phyloP scores from a whole-genome alignment of 176 grass and related monocot species.

The Zoysia pacifica region DNA sequence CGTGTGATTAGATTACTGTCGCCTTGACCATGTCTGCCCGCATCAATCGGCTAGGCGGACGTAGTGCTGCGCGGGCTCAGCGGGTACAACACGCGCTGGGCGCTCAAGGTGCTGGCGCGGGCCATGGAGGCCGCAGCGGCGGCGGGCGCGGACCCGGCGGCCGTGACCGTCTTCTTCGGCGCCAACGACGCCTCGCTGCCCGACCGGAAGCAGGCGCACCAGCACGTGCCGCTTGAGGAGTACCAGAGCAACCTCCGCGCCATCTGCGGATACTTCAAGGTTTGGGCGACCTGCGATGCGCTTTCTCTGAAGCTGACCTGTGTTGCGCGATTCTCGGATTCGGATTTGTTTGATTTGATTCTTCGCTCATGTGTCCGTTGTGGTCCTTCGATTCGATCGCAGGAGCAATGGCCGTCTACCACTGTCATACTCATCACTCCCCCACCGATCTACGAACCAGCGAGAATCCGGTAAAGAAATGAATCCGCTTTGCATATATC shows the following conservation, averaged over 20 bases:
- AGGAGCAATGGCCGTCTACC: constrained; percentile 67
- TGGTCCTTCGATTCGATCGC: constrained; percentile 28
- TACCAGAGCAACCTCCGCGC: constrained; percentile 74
- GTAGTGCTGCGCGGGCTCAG: constrained; percentile 83
- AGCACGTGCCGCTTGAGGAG: constrained; percentile 78
- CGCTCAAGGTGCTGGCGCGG: constrained; percentile 54
- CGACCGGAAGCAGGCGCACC: constrained; percentile 50
- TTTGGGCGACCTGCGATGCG: constrained; percentile 2
- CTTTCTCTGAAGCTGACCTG: neutral
- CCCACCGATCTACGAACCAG: constrained; percentile 76
- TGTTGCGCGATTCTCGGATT: neutral
- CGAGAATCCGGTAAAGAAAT: constrained; percentile 58
- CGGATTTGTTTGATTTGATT: neutral
- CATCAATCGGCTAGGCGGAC: constrained; percentile 46
- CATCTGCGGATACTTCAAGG: constrained; percentile 72
- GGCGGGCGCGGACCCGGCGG: constrained; percentile 49
- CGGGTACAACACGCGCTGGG: constrained; percentile 95
- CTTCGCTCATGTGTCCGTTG: neutral
- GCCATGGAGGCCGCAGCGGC: constrained; percentile 55
- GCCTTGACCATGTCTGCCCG: neutral
- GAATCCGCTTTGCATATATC: neutral
- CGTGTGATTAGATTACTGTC: neutral
- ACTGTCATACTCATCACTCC: constrained; percentile 79
- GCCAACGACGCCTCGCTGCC: constrained; percentile 82
- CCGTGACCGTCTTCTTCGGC: constrained; percentile 78